A percentile compares a stretch with the other conserved stretches of the same genome.
phyloP scores from a whole-genome alignment of 1,284 basidiomycete species.

The Apiotrichum sp. region DNA sequence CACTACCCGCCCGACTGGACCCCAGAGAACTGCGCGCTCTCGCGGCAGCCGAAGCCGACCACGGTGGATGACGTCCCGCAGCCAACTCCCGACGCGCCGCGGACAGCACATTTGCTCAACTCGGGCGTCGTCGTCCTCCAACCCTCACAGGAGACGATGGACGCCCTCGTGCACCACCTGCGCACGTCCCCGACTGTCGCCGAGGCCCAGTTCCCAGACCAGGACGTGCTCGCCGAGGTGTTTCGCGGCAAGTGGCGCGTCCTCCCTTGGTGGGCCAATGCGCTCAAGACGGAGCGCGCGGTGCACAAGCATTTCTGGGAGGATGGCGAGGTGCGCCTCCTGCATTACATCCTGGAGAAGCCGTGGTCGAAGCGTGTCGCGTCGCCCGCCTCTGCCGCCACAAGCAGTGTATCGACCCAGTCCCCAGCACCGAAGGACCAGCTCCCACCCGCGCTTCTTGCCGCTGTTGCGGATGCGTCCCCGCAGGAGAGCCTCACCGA shows the following conservation, averaged over 20 bases:
- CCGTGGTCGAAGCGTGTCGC: constrained; percentile 36
- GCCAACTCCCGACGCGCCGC: constrained; percentile 55
- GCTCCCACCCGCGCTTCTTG: constrained; percentile 26
- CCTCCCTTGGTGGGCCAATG: constrained; percentile 50
- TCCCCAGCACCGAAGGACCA: background rate
- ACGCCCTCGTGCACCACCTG: constrained; percentile 58
- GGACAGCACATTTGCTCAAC: constrained; percentile 74
- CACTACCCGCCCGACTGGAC: constrained; percentile 89
- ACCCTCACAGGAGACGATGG: constrained; percentile 55
- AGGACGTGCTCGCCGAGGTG: constrained; percentile 77
- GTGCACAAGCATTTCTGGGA: constrained; percentile 47
- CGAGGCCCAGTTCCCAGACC: constrained; percentile 79
- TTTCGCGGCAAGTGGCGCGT: constrained; percentile 57
- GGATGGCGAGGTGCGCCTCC: constrained; percentile 46
- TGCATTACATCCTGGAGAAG: constrained; percentile 47
- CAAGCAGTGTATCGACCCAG: background rate
- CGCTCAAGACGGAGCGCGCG: constrained; percentile 48
- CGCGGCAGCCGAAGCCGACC: constrained; percentile 56
- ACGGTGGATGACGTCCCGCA: constrained; percentile 47
- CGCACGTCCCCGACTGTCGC: constrained; percentile 62
- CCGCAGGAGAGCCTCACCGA: constrained; percentile 30
- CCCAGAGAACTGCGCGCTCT: constrained; percentile 81
- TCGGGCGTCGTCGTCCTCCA: constrained; percentile 79
- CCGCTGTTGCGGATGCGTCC: constrained; percentile 22
- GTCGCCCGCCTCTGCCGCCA: background rate